Evolutionary conservation across 352 stramenopile genomes (phyloP), one percentile per base, ranked within the genome.

Genomic region (Phytophthora chlamydospora): DNA sequence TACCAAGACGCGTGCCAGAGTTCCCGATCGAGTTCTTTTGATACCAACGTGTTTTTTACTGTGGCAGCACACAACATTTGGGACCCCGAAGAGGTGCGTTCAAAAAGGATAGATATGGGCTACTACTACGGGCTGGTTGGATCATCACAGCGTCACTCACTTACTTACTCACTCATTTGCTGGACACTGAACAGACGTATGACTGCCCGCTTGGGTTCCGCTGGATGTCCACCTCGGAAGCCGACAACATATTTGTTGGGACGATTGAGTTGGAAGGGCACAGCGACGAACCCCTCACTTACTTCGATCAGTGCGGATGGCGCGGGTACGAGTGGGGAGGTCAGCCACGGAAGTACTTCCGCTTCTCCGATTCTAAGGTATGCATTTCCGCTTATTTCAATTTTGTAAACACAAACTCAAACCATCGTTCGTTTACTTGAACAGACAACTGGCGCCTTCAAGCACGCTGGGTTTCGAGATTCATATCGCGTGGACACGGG

Each of bases 231-330:
- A 96, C 91, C 0, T 74, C 72, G n/a, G 76, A 97, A 68, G 84
- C 81, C 0, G 35, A 67, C 1, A 11, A 40, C 0, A 35, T 77
- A 9, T 91, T 91, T 31, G 13, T 83, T 0, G 80, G 82, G 21
- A 73, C 46, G 0, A 56, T 73, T 13, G 50, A 64, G 4, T 38
- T 52, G 7, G 57, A 81, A 32, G 63, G 61, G 0, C 49, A 78
- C 31, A 48, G 16, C 1, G 57, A 35, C 11, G 76, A 87, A 39
- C 68, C 68, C 32, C 60, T 80, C 19, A 85, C 80, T 39, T 98
- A 97, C 70, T 95, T 81, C 47, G 70, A 78, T 24, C 71, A 96
- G 55, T 98, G 91, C 58, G 91, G 88, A 17, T 98, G 91, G 91
- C 38, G 68, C 3, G 89, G 76, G 12, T 96, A 85, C 52, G 51